Conservation (phyloP, 1,284 basidiomycete genomes). For the Agroathelia rolfsii region DNA sequence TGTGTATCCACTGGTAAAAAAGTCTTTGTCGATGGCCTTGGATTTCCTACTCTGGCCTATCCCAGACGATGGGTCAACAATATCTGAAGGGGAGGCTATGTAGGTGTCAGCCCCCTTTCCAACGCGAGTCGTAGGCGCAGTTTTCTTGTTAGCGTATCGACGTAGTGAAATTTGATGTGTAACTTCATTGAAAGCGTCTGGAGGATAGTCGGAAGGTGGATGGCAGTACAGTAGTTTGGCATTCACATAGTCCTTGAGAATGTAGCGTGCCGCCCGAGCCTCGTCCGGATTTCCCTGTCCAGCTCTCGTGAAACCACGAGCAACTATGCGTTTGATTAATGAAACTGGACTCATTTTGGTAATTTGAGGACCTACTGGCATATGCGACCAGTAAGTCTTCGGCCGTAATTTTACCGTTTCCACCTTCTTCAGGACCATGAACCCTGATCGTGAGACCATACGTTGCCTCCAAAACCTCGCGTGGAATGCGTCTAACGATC, state of each 20-base stretch:
- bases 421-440: slow-evolving; percentile 72
- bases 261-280: slow-evolving; percentile 84
- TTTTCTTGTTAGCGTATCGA: slow-evolving; percentile 64
- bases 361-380: slow-evolving; percentile 59
- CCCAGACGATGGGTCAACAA: slow-evolving; percentile 18
- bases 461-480: slow-evolving; percentile 78
- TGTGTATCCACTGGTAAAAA: slow-evolving; percentile 56
- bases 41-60: slow-evolving; percentile 42
- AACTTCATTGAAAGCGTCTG: slow-evolving; percentile 71
- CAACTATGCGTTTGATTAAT: slow-evolving; percentile 43
- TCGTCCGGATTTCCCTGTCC: slow-evolving; percentile 98
- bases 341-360: slow-evolving; percentile 8
- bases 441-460: slow-evolving; percentile 82
- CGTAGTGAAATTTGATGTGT: slow-evolving; percentile 57
- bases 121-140: slow-evolving; percentile 79
- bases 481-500: slow-evolving; percentile 75
- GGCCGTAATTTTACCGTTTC: slow-evolving; percentile 69
- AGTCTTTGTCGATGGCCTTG: slow-evolving; percentile 70
- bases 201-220: slow-evolving; percentile 66
- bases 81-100: slow-evolving; percentile 29
- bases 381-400: slow-evolving; percentile 84
- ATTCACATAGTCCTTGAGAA: slow-evolving; percentile 97
- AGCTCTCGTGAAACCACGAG: slow-evolving; percentile 86
- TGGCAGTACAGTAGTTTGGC: slow-evolving; percentile 89
- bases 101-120: slow-evolving; percentile 78